phyloP scores from a whole-genome alignment of 208 protist species.

The Novymonas esmeraldas region DNA sequence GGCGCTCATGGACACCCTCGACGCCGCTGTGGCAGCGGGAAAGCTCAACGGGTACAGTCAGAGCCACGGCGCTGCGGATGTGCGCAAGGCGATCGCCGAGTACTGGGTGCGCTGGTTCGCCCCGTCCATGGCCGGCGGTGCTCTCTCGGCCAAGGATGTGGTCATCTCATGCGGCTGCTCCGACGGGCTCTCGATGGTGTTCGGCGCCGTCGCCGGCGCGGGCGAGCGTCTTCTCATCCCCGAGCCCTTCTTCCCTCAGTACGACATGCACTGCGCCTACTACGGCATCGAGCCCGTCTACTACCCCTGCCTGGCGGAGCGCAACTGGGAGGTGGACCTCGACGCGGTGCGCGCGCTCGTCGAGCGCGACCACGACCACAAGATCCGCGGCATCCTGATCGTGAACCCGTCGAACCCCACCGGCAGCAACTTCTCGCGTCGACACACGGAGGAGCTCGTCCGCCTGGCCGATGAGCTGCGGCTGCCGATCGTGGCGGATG shows the following conservation, averaged over 20 bases:
- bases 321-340: slow-evolving; percentile 92
- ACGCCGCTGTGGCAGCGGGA: slow-evolving; percentile 36
- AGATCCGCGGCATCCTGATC: slow-evolving; percentile 87
- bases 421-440: slow-evolving; percentile 83
- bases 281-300: slow-evolving; percentile 71
- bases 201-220: slow-evolving; percentile 68
- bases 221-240: slow-evolving; percentile 94
- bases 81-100: slow-evolving; percentile 65
- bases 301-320: slow-evolving; percentile 83
- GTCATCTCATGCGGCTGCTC: slow-evolving; percentile 85
- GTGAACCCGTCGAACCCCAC: slow-evolving; percentile 97
- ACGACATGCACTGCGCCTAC: slow-evolving; percentile 79
- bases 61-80: slow-evolving; percentile 48
- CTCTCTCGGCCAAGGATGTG: slow-evolving; percentile 54
- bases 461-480: slow-evolving; percentile 75
- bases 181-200: slow-evolving; percentile 87
- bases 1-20: slow-evolving; percentile 46
- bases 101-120: slow-evolving; percentile 45
- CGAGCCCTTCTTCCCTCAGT: slow-evolving; percentile 94
- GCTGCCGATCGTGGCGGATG: slow-evolving; percentile 93
- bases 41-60: slow-evolving; percentile 76
- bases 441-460: slow-evolving; percentile 79
- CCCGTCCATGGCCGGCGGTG: slow-evolving; percentile 15
- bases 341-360: slow-evolving; percentile 45
- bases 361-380: slow-evolving; percentile 67